Conservation (phyloP, 1,284 basidiomycete genomes). For the Melanopsichium pennsylvanicum region DNA sequence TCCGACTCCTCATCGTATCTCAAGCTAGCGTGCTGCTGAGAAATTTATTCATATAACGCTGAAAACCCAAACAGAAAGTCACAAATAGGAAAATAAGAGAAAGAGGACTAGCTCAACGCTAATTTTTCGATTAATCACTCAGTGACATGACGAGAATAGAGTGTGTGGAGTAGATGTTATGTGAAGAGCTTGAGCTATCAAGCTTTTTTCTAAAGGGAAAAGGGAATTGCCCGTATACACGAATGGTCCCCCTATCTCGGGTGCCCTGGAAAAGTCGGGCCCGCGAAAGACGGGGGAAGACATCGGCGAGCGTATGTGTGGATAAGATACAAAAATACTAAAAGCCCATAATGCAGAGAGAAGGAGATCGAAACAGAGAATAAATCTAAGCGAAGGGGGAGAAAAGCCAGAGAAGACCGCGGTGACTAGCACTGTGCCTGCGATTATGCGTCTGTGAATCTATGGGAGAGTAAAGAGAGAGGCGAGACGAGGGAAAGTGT, state of each 20-base stretch:
- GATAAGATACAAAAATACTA: constrained; percentile 11
- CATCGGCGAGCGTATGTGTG: constrained; percentile 42
- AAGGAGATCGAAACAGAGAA: constrained; percentile 14
- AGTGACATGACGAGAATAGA: constrained; percentile 4
- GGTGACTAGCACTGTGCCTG: constrained; percentile 9
- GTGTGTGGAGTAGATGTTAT: background rate
- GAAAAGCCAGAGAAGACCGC: constrained; percentile 8
- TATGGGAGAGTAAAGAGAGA: background rate
- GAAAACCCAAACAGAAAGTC: background rate
- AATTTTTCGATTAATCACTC: constrained; percentile 19
- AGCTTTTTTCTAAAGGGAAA: constrained; percentile 9
- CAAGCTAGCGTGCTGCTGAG: no score
- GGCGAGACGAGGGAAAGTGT: background rate
- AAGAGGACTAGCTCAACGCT: constrained; percentile 11
- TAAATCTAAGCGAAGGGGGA: constrained; percentile 3
- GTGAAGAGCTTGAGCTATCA: constrained; percentile 13
- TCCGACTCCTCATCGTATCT: no score
- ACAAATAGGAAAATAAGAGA: background rate
- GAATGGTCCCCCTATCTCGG: constrained; percentile 37
- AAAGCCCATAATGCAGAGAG: constrained; percentile 36
- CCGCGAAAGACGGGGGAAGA: constrained; percentile 26
- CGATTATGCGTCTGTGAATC: constrained; percentile 21
- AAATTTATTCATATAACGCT: no score
- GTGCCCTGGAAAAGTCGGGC: constrained; percentile 12
- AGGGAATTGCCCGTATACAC: constrained; percentile 38